Percentiles rank a stretch among this genome's conserved stretches.
Evolutionary conservation across 2,329 filamentous ascomycete species (phyloP).

Genomic region (Orbilia oligospora): DNA sequence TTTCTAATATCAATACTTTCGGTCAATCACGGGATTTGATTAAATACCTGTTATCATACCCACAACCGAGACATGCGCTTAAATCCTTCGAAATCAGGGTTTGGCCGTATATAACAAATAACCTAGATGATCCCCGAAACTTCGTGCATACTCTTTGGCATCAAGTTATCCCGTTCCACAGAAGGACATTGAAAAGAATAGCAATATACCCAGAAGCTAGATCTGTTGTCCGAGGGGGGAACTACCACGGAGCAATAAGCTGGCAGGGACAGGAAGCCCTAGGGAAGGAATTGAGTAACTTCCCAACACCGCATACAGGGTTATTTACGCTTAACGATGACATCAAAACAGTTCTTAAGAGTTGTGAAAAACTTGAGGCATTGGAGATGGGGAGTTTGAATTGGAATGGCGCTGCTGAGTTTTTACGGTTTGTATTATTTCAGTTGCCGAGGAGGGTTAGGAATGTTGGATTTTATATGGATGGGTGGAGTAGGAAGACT

Average conservation of each 20-base stretch:
- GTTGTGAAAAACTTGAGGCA: constrained; percentile 1
- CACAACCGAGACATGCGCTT: neutral
- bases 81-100: constrained; percentile 13
- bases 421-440: neutral
- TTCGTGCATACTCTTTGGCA: constrained; percentile 22
- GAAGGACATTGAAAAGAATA: neutral
- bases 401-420: neutral
- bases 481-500: constrained; percentile 3
- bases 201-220: constrained; percentile 14
- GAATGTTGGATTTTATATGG: constrained; percentile 9
- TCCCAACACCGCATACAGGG: neutral
- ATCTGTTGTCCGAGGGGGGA: neutral
- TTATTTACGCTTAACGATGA: neutral
- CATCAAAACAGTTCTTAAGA: neutral
- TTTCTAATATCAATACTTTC: constrained; percentile 3
- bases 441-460: neutral
- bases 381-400: constrained; percentile 21
- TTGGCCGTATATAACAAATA: constrained; percentile 6
- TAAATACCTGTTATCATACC: constrained; percentile 6
- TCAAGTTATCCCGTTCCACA: constrained; percentile 2
- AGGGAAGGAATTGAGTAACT: neutral
- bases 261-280: neutral
- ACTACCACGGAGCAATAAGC: neutral
- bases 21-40: constrained; percentile 12
- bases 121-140: neutral